phyloP scores from a whole-genome alignment of 371 early-diverging fungal species.

The Phascolomyces articulosus region DNA sequence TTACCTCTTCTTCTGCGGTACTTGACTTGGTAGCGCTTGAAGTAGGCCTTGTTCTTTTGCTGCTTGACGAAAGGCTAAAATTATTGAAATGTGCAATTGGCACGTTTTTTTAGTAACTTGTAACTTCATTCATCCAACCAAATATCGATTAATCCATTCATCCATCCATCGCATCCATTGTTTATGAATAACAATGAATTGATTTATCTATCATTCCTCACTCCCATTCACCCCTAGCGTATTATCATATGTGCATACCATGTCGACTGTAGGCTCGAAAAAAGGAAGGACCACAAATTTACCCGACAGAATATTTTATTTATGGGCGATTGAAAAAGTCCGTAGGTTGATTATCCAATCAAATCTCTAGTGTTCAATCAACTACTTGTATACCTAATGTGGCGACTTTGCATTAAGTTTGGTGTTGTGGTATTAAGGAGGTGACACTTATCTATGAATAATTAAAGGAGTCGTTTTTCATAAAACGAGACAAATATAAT shows the following conservation, averaged over 20 bases:
- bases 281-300: slow-evolving; percentile 9
- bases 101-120: background rate
- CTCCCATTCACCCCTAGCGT: background rate
- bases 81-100: too few relatives aligned
- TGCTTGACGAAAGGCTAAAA: slow-evolving; percentile 49
- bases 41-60: slow-evolving; percentile 82
- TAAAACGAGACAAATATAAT: too few relatives aligned
- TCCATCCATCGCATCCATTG: slow-evolving; percentile 14
- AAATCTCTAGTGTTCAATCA: too few relatives aligned
- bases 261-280: slow-evolving; percentile 18
- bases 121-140: background rate
- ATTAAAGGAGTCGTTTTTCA: too few relatives aligned
- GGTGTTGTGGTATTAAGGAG: too few relatives aligned
- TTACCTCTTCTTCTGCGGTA: slow-evolving; percentile 97
- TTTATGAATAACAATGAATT: background rate
- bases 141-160: slow-evolving; percentile 10
- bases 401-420: too few relatives aligned
- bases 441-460: too few relatives aligned
- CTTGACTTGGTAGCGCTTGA: slow-evolving; percentile 99
- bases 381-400: too few relatives aligned
- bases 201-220: background rate
- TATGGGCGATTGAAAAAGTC: background rate
- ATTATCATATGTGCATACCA: slow-evolving; percentile 4
- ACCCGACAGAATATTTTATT: background rate
- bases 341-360: too few relatives aligned